Evolutionary conservation across 2,329 filamentous ascomycete species (phyloP).

Genomic region (Pyrenophora tritici-repentis): DNA sequence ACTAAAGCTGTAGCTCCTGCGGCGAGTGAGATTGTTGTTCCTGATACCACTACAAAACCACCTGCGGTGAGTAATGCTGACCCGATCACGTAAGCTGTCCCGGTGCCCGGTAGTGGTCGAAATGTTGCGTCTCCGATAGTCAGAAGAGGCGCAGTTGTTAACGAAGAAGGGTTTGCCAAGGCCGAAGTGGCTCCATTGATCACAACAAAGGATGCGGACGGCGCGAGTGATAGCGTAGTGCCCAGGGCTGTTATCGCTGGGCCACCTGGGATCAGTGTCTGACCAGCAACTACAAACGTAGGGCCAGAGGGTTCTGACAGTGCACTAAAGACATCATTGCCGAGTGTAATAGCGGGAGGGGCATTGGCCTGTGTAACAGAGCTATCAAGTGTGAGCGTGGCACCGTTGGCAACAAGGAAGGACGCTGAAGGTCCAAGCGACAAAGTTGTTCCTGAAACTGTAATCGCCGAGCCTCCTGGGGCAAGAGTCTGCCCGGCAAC

Average conservation of each 20-base stretch:
- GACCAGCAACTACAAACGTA: conserved; percentile 43
- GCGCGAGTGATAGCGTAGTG: conserved; percentile 39
- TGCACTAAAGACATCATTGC: conserved; percentile 24
- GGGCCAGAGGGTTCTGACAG: conserved; percentile 10
- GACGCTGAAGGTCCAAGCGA: conserved; percentile 35
- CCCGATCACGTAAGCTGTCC: conserved; percentile 45
- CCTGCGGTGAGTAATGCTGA: conserved; percentile 48
- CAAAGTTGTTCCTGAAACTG: conserved; percentile 38
- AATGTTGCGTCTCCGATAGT: conserved; percentile 37
- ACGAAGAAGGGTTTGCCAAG: conserved; percentile 31
- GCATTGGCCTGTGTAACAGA: conserved; percentile 17
- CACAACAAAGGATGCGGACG: conserved; percentile 38
- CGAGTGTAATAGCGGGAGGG: conserved; percentile 25
- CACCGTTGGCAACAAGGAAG: conserved; percentile 39
- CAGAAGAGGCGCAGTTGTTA: conserved; percentile 35
- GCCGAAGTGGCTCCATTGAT: conserved; percentile 45
- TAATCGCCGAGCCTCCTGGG: conserved; percentile 40
- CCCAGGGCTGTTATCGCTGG: conserved; percentile 42
- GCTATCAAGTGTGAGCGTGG: conserved; percentile 40
- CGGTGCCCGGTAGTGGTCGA: conserved; percentile 36
- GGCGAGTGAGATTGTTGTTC: conserved; percentile 38
- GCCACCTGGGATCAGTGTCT: conserved; percentile 46
- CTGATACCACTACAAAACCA: conserved; percentile 36
- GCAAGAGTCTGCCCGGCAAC: conserved; percentile 45
- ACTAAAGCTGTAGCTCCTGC: conserved; percentile 35